Conservation (phyloP, 345 rosid species). For the Abelmoschus esculentus region DNA sequence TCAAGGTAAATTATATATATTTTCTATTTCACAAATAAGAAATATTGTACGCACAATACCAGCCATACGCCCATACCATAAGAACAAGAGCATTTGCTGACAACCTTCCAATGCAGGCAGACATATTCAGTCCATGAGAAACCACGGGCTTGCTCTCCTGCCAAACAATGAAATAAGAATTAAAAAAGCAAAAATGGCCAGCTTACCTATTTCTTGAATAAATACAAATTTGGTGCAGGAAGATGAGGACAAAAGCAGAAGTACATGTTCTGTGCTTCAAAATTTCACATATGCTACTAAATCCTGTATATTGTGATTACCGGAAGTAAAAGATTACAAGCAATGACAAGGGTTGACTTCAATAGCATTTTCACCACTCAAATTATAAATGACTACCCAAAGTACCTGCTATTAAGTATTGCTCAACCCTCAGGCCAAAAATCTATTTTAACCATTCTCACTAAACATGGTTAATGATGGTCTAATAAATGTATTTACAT, state of each 20-base stretch:
- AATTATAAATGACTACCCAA: neutral
- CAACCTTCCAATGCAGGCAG: constrained; percentile 36
- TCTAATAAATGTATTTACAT: neutral
- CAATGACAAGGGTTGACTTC: neutral
- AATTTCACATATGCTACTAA: neutral
- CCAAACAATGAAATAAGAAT: neutral
- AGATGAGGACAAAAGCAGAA: neutral
- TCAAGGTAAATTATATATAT: neutral
- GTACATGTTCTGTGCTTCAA: neutral
- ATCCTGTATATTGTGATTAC: neutral
- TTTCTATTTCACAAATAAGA: neutral
- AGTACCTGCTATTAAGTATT: neutral
- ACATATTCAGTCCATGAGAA: constrained; percentile 27
- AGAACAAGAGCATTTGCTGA: constrained; percentile 50
- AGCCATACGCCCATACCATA: constrained; percentile 34
- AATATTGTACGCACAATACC: neutral
- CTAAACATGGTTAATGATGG: neutral
- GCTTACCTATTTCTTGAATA: neutral
- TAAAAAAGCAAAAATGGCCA: neutral
- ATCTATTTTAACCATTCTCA: neutral
- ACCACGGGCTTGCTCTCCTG: constrained; percentile 41
- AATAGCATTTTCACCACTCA: neutral
- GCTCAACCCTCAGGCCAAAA: neutral
- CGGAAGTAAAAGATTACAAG: neutral
- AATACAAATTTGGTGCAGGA: neutral